Percentiles rank a stretch among this genome's conserved stretches.
phyloP scores from a whole-genome alignment of 2,329 filamentous ascomycete species.

The Colletotrichum endophyticum region DNA sequence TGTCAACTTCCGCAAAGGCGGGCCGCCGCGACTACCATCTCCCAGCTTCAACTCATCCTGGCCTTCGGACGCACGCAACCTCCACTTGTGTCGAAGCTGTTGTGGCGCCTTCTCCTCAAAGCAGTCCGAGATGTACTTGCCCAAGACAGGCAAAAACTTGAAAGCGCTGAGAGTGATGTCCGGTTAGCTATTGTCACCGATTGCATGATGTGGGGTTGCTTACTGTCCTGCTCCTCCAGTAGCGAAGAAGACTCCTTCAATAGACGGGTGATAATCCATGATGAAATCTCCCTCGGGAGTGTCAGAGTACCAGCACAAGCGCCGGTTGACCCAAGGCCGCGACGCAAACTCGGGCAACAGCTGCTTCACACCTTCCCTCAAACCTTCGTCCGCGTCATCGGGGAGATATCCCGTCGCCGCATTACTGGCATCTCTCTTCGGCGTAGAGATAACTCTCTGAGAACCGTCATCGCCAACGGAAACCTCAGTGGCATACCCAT shows the following conservation, averaged over 20 bases:
- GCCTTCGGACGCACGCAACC: constrained; percentile 21
- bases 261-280: constrained; percentile 58
- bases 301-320: constrained; percentile 70
- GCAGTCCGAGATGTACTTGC: constrained; percentile 33
- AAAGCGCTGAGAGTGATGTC: constrained; percentile 21
- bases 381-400: constrained; percentile 64
- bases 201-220: neutral
- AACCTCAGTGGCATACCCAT: constrained; percentile 60
- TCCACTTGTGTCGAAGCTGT: constrained; percentile 34
- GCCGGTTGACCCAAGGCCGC: constrained; percentile 52
- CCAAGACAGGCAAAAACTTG: constrained; percentile 30
- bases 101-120: constrained; percentile 33
- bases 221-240: constrained; percentile 52
- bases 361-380: constrained; percentile 54
- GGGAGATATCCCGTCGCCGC: constrained; percentile 74
- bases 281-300: constrained; percentile 69
- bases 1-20: constrained; percentile 27
- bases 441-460: constrained; percentile 57
- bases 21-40: constrained; percentile 34
- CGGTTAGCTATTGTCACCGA: neutral
- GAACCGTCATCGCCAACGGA: constrained; percentile 51
- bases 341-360: constrained; percentile 60
- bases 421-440: constrained; percentile 39
- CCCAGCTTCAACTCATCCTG: constrained; percentile 23
- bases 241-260: constrained; percentile 50